Base-by-base conservation (phyloP, 1,284 basidiomycete genomes). In the Cryptococcus amylolentus region DNA sequence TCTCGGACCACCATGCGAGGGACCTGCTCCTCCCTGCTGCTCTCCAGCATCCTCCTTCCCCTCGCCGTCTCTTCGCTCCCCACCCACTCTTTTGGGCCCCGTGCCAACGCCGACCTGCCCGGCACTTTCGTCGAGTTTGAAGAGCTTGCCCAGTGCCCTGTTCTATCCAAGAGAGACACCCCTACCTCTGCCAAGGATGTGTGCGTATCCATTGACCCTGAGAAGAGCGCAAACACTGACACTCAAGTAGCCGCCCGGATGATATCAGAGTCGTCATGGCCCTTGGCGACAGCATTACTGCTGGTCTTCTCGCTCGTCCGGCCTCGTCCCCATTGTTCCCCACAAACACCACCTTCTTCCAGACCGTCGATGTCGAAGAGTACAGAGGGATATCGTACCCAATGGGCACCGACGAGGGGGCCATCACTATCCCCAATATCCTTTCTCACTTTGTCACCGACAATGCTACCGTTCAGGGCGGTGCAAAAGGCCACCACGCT, bases 231-330 rank as follows among this genome's bases (percentile, higher is more conserved):
- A 26, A 8, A 26, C 14, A 42, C 16, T 31, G 23, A 46, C 27
- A 46, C 52, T 46, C 39, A 37, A 20, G 7, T 26, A 75, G 73
- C 1, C 73, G 75, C 0, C 77, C 76, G 37, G 76, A 78, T 45
- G 74, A 77, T 49, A 71, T 78, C 52, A 62, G 61, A 13, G 71
- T 76, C 26, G 60, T 76, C 40, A 74, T 77, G 68, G 77, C 76
- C 7, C 28, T 78, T 14, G 78, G 78, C 1, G 78, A 79, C 57
- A 75, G 71, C 1, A 77, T 79, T 59, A 75, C 76, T 0, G 78
- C 77, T 5, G 78, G 69, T 0, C 58, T 75, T 12, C 68, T 78
- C 39, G 76, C 76, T 4, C 61, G 63, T 40, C 47, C 57, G 16
- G 31, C 50, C 18, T 48, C 45, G 52, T 28, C 48, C 23, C 20